A percentile compares a stretch with the other conserved stretches of the same genome.
phyloP scores from a whole-genome alignment of 345 rosid species.

The Erucastrum elatum region DNA sequence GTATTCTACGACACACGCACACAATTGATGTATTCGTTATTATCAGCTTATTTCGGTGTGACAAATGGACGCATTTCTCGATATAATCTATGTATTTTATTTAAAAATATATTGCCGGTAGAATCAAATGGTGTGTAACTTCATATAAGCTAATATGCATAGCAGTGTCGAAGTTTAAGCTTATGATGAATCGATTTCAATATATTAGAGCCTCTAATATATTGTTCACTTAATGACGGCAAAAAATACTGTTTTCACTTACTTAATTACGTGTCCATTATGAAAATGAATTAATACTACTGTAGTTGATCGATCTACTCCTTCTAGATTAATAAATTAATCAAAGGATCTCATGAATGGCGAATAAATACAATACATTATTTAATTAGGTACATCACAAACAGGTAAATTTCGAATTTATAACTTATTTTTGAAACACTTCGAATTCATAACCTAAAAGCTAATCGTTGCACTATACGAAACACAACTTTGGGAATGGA shows the following conservation, averaged over 20 bases:
- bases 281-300: neutral
- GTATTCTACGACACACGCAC: neutral
- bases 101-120: neutral
- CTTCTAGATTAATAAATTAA: neutral
- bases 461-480: neutral
- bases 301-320: neutral
- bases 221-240: neutral
- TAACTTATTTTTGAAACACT: neutral
- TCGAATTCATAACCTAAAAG: slow-evolving; percentile 8
- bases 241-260: neutral
- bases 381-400: slow-evolving; percentile 7
- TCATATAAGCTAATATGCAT: neutral
- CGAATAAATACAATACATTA: slow-evolving; percentile 1
- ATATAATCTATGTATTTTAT: too few relatives aligned
- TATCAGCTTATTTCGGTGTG: slow-evolving; percentile 14
- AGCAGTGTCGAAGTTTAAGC: neutral
- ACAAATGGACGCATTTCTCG: slow-evolving; percentile 18
- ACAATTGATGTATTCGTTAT: slow-evolving; percentile 12
- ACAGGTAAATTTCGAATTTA: slow-evolving; percentile 21
- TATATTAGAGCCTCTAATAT: too few relatives aligned
- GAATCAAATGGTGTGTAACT: neutral
- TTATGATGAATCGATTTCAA: neutral
- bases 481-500: slow-evolving; percentile 6
- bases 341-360: slow-evolving; percentile 8
- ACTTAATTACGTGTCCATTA: neutral